A percentile compares a stretch with the other conserved stretches of the same genome.
phyloP scores from a whole-genome alignment of 257 asterid genomes.

The Solanum paucissectum region DNA sequence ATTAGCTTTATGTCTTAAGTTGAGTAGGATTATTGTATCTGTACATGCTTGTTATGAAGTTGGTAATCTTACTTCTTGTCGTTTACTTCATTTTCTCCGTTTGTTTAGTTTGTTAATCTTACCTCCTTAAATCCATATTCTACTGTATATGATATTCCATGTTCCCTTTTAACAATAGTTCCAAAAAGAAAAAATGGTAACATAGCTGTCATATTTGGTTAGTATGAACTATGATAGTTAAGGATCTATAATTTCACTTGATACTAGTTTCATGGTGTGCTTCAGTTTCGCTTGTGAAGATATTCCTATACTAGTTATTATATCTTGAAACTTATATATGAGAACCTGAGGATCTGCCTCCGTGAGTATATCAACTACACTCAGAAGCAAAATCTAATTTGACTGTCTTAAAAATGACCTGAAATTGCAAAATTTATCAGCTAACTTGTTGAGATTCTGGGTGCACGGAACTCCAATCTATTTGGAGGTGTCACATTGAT shows the following conservation, averaged over 20 bases:
- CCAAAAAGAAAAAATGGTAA: background rate
- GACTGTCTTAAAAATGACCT: background rate
- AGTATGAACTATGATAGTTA: background rate
- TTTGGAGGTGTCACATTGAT: background rate
- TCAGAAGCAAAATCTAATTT: background rate
- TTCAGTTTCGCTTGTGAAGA: background rate
- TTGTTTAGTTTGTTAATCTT: background rate
- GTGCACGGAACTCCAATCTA: background rate
- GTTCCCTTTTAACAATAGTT: background rate
- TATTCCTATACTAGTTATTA: background rate
- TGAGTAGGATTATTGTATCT: background rate
- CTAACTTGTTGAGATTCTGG: background rate
- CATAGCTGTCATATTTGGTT: background rate
- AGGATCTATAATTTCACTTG: background rate
- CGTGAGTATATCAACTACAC: background rate
- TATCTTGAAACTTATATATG: background rate
- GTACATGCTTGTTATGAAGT: background rate
- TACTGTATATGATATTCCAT: background rate
- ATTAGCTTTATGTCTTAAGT: background rate
- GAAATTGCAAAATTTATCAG: background rate
- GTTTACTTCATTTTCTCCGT: background rate
- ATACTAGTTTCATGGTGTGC: background rate
- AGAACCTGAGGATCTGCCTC: background rate
- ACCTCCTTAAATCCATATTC: background rate
- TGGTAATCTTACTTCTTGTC: background rate